Evolutionary conservation across 2,329 filamentous ascomycete genomes (phyloP).

Genomic region (Neonectria magnoliae): DNA sequence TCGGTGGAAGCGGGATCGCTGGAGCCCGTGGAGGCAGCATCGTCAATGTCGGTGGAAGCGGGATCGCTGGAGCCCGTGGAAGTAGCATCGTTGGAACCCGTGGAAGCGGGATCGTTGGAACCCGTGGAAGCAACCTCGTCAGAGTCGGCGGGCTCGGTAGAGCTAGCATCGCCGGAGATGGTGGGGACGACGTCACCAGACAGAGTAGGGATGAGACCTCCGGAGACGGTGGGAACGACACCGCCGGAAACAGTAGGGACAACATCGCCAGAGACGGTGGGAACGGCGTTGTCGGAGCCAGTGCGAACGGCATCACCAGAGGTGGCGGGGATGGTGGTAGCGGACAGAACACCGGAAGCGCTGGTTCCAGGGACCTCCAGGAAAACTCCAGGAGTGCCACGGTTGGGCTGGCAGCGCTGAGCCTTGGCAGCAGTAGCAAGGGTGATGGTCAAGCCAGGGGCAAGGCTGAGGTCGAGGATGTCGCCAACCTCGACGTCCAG

Average conservation of each 20-base stretch:
- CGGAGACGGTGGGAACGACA: neutral
- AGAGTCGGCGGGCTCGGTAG: neutral
- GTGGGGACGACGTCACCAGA: neutral
- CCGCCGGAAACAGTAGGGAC: neutral
- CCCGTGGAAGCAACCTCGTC: too few relatives aligned
- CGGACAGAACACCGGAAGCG: neutral
- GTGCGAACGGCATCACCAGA: neutral
- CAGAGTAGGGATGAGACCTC: too few relatives aligned
- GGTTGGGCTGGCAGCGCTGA: constrained; percentile 32
- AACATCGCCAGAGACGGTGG: neutral
- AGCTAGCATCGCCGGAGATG: neutral
- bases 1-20: neutral
- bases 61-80: neutral
- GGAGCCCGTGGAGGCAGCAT: neutral
- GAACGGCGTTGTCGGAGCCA: neutral
- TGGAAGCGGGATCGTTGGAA: neutral
- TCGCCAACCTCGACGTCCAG: constrained; percentile 39
- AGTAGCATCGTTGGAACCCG: too few relatives aligned
- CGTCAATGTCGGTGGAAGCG: neutral
- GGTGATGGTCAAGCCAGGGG: constrained; percentile 53
- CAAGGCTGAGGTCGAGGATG: constrained; percentile 51
- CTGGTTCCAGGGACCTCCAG: constrained; percentile 5
- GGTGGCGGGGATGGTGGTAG: neutral
- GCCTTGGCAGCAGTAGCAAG: constrained; percentile 40
- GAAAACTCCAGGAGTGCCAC: constrained; percentile 29